Conservation (phyloP, 306 rosid species). For the Gastrolobium bilobum region DNA sequence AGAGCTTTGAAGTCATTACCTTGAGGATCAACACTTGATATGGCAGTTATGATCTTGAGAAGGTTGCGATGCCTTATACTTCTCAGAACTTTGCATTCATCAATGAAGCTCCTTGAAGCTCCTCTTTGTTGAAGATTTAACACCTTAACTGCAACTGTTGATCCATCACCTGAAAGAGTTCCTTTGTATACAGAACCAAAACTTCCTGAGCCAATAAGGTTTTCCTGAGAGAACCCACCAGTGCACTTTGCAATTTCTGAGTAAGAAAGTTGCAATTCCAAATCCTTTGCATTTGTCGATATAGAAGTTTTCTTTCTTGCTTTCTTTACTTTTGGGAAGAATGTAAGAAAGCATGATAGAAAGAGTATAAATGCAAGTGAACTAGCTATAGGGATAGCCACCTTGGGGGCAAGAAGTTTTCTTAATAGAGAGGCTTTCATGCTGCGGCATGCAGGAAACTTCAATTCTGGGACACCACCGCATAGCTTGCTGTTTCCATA, state of each 20-base stretch:
- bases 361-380: constrained; percentile 33
- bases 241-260: constrained; percentile 41
- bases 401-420: constrained; percentile 37
- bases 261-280: constrained; percentile 46
- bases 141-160: constrained; percentile 52
- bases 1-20: constrained; percentile 59
- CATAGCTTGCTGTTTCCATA: constrained; percentile 52
- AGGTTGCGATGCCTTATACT: constrained; percentile 53
- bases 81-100: constrained; percentile 48
- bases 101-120: constrained; percentile 45
- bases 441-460: constrained; percentile 43
- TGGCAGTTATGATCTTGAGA: constrained; percentile 49
- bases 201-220: constrained; percentile 54
- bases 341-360: constrained; percentile 38
- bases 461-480: constrained; percentile 52
- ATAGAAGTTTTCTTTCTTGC: constrained; percentile 16
- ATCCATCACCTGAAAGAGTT: constrained; percentile 23
- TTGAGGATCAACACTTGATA: constrained; percentile 49
- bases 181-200: constrained; percentile 61
- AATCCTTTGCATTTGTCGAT: background rate
- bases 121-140: constrained; percentile 50
- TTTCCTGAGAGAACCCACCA: constrained; percentile 48
- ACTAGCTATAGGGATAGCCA: constrained; percentile 37
- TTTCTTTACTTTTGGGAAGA: background rate
- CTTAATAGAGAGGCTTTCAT: background rate